Conservation (phyloP, 148 eudicot species). For the Spergularia marina region DNA sequence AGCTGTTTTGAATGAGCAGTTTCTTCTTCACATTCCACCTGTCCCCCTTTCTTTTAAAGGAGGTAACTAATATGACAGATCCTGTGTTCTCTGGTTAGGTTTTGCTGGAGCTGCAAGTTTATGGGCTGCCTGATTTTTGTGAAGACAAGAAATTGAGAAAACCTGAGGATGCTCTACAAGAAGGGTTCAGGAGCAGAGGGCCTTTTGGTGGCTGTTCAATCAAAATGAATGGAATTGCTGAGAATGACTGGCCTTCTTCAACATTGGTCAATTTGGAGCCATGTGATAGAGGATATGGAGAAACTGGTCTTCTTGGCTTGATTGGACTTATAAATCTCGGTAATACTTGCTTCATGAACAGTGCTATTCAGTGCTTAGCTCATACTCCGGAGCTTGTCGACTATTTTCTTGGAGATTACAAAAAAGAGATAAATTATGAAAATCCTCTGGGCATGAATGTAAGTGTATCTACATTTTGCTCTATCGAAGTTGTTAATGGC, state of each 20-base stretch:
- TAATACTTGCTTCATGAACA: conserved; percentile 91
- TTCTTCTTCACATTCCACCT: not conserved
- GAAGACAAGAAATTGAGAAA: conserved; percentile 23
- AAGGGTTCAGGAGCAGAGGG: conserved; percentile 18
- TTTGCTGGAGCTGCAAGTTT: conserved; percentile 58
- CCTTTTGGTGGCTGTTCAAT: conserved; percentile 26
- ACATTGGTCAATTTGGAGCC: conserved; percentile 19
- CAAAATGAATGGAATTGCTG: conserved; percentile 48
- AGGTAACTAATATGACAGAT: not conserved
- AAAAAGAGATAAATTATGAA: conserved; percentile 62
- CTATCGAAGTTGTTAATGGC: not conserved
- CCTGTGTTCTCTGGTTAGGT: conserved; percentile 36
- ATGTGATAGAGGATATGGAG: conserved; percentile 25
- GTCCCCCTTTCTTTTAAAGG: not conserved
- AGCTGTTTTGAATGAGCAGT: not conserved
- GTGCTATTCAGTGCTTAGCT: conserved; percentile 87
- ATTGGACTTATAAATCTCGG: conserved; percentile 82
- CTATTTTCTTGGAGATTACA: conserved; percentile 80
- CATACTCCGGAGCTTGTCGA: conserved; percentile 81
- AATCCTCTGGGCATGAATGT: conserved; percentile 82
- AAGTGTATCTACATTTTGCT: conserved; percentile 25
- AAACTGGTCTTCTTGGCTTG: conserved; percentile 58
- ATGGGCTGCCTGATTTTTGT: conserved; percentile 34
- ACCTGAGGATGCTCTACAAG: conserved; percentile 28
- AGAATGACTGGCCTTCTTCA: conserved; percentile 28